Conservation (phyloP, 305 asterid genomes). For the Fraxinus velutina region DNA sequence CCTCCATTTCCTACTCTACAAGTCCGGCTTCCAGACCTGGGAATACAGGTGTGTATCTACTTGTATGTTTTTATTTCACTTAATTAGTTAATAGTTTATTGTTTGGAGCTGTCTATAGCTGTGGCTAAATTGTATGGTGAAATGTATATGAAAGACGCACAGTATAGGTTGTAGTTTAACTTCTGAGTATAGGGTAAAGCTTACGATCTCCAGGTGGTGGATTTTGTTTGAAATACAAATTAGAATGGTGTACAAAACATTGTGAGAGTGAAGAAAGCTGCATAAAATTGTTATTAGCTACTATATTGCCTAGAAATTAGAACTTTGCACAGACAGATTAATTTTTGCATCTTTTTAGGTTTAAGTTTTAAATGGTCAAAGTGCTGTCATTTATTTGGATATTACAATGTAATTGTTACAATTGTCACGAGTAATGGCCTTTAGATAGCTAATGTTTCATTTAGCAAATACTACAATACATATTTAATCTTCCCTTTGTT, state of each 20-base stretch:
- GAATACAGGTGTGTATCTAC: slow-evolving; percentile 62
- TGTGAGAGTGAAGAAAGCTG: slow-evolving; percentile 1
- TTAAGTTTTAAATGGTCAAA: not conserved
- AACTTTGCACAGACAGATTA: not conserved
- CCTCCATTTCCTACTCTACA: slow-evolving; percentile 82
- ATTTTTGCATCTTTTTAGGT: slow-evolving; percentile 7
- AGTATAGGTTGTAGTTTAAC: not conserved
- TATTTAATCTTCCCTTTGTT: not conserved
- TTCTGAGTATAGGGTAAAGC: not conserved
- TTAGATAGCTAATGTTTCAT: not conserved
- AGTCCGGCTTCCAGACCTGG: slow-evolving; percentile 98
- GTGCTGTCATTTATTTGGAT: not conserved
- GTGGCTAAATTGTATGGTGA: not conserved
- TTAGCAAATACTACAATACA: not conserved
- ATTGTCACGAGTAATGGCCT: not conserved
- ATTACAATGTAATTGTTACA: not conserved
- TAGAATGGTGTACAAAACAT: not conserved
- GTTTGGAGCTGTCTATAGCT: not conserved
- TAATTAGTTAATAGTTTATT: slow-evolving; percentile 3
- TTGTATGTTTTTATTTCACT: not conserved
- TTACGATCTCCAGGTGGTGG: slow-evolving; percentile 20
- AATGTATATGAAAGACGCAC: not conserved
- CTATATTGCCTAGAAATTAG: not conserved
- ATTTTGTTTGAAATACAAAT: not conserved
- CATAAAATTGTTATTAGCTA: not conserved